These are phyloP conservation scores for Salix purpurea DNA, from an alignment of 345 rosid genomes.

Conservation along the genomic window DNA sequence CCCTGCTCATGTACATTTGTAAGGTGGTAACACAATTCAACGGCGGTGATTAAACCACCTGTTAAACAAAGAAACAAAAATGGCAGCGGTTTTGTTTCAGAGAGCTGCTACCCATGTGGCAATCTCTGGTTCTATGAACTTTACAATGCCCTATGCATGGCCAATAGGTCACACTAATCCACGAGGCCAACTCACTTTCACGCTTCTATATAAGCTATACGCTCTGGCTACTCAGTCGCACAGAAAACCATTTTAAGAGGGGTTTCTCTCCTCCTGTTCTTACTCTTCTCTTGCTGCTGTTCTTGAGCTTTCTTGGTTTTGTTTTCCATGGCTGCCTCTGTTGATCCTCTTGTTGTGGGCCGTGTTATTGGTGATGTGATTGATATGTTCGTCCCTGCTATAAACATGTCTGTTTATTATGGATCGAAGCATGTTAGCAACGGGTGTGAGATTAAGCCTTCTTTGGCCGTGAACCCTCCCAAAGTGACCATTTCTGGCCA, in stretches of 20 bases:
- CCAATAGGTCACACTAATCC: slow-evolving; percentile 42
- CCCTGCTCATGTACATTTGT: neutral
- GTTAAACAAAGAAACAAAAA: slow-evolving; percentile 7
- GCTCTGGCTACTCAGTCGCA: neutral
- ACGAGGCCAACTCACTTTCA: slow-evolving; percentile 13
- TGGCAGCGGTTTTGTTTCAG: slow-evolving; percentile 11
- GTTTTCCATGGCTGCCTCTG: slow-evolving; percentile 56
- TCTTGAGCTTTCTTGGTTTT: neutral
- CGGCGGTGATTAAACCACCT: slow-evolving; percentile 11
- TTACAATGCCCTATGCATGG: slow-evolving; percentile 65
- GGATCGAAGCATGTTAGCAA: slow-evolving; percentile 71
- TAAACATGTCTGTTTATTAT: slow-evolving; percentile 55
- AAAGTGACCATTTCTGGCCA: slow-evolving; percentile 60
- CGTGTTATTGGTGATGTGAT: slow-evolving; percentile 83
- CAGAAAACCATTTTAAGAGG: neutral
- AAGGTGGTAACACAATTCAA: neutral
- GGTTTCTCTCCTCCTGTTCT: neutral
- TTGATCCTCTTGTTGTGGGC: slow-evolving; percentile 79
- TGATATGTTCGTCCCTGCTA: slow-evolving; percentile 72
- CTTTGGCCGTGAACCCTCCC: slow-evolving; percentile 51
- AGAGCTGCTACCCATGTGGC: slow-evolving; percentile 36
- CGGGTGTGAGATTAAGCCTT: slow-evolving; percentile 86
- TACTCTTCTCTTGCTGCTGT: neutral
- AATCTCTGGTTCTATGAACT: slow-evolving; percentile 26
- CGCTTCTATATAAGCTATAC: slow-evolving; percentile 22